phyloP scores from a whole-genome alignment of 257 asterid species.

The Solanum bukasovii region DNA sequence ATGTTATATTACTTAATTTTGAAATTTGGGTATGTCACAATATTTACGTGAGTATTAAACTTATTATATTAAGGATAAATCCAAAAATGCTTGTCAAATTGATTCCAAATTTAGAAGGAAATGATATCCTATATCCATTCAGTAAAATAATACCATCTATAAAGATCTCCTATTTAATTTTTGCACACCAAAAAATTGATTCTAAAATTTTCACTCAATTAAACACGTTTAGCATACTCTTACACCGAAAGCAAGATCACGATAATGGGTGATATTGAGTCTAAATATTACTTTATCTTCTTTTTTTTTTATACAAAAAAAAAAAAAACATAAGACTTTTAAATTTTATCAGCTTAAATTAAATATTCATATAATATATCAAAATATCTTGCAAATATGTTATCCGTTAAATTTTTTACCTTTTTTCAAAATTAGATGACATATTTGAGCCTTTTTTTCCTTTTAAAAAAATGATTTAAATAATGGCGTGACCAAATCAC shows the following conservation, averaged over 20 bases:
- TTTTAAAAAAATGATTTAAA: too few species aligned
- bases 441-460: too few species aligned
- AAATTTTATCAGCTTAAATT: too few species aligned
- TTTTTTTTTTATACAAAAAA: too few species aligned
- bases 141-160: background rate
- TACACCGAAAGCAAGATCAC: background rate
- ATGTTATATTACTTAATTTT: background rate
- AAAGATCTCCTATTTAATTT: background rate
- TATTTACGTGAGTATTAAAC: background rate
- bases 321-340: rapidly evolving
- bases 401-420: too few species aligned
- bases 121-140: background rate
- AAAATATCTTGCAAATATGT: too few species aligned
- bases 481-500: too few species aligned
- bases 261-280: background rate
- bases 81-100: background rate
- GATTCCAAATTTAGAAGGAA: background rate
- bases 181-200: background rate
- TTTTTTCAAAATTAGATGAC: too few species aligned
- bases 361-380: background rate
- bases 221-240: background rate
- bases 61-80: background rate
- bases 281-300: too few species aligned
- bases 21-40: background rate
- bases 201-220: background rate